phyloP scores from a whole-genome alignment of 1,284 basidiomycete genomes.

The Sanghuangporus sanghuang region DNA sequence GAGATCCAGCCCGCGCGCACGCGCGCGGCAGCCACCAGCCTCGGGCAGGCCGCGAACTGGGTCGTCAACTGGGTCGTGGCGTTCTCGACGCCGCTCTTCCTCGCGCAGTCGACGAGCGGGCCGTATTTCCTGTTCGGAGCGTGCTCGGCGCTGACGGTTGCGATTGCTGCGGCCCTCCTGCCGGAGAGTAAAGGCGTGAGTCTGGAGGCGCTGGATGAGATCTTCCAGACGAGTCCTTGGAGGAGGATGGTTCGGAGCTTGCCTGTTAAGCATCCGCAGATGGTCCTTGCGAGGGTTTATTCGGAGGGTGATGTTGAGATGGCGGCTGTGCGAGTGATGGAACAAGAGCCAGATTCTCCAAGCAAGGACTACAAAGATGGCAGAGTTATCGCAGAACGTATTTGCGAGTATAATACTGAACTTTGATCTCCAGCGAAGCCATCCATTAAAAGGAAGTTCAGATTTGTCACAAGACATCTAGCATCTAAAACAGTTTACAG shows the following conservation, averaged over 20 bases:
- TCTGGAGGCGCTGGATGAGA: conserved; percentile 36
- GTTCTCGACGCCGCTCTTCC: conserved; percentile 42
- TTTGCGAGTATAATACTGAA: too few relatives aligned
- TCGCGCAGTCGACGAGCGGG: conserved; percentile 36
- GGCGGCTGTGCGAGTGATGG: not conserved
- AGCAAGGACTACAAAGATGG: not conserved
- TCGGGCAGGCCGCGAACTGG: conserved; percentile 38
- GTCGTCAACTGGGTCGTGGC: conserved; percentile 43
- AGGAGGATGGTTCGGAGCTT: conserved; percentile 5
- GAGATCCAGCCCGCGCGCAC: conserved; percentile 41
- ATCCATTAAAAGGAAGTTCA: too few relatives aligned
- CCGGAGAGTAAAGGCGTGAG: conserved; percentile 43
- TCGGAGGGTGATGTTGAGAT: not conserved
- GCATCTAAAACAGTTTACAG: too few relatives aligned
- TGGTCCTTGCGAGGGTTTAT: not conserved
- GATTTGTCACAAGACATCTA: too few relatives aligned
- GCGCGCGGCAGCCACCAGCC: conserved; percentile 32
- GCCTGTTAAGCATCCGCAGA: not conserved
- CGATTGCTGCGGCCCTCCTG: conserved; percentile 36
- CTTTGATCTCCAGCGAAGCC: too few relatives aligned
- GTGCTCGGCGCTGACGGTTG: conserved; percentile 32
- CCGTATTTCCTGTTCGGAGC: conserved; percentile 46
- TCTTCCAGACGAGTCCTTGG: conserved; percentile 32
- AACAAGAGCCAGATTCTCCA: not conserved
- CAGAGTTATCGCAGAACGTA: not conserved